Evolutionary conservation across 805 yeast genomes (phyloP).

Genomic region (Saccharomycopsis oosterbeekiorum): DNA sequence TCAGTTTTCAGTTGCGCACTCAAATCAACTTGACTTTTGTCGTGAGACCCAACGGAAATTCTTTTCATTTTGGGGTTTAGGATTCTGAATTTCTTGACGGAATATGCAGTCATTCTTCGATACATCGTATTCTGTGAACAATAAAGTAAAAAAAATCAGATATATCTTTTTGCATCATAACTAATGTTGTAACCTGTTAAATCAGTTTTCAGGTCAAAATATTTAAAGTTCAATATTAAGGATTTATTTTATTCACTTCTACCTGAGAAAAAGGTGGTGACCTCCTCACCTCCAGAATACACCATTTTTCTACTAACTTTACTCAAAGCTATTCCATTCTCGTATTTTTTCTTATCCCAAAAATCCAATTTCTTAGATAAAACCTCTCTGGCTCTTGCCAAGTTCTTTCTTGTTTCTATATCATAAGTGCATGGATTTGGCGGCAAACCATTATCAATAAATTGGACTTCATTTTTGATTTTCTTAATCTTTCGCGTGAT

Average conservation of each 20-base stretch:
- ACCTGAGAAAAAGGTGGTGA: conserved; percentile 19
- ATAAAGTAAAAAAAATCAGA: too few relatives aligned
- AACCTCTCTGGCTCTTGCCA: conserved; percentile 13
- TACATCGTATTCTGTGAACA: too few relatives aligned
- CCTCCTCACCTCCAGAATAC: conserved; percentile 19
- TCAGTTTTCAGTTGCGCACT: too few relatives aligned
- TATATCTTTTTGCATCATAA: too few relatives aligned
- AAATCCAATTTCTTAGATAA: conserved; percentile 17
- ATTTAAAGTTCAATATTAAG: not conserved
- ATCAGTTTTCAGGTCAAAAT: too few relatives aligned
- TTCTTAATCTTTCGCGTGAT: conserved; percentile 17
- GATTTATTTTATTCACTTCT: conserved; percentile 13
- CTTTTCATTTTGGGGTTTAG: too few relatives aligned
- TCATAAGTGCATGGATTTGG: conserved; percentile 18
- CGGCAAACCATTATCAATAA: conserved; percentile 18
- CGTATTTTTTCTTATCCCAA: conserved; percentile 20
- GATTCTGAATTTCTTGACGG: too few relatives aligned
- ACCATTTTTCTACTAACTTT: conserved; percentile 17
- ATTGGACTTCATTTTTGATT: conserved; percentile 15
- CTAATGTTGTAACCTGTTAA: too few relatives aligned
- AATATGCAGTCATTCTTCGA: too few relatives aligned
- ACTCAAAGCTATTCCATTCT: conserved; percentile 18
- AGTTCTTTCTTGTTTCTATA: conserved; percentile 16
- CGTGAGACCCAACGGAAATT: too few relatives aligned
- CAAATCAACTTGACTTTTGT: too few relatives aligned